Base-by-base conservation (phyloP, 1,139 yeast species). In the Candida tropicalis region DNA sequence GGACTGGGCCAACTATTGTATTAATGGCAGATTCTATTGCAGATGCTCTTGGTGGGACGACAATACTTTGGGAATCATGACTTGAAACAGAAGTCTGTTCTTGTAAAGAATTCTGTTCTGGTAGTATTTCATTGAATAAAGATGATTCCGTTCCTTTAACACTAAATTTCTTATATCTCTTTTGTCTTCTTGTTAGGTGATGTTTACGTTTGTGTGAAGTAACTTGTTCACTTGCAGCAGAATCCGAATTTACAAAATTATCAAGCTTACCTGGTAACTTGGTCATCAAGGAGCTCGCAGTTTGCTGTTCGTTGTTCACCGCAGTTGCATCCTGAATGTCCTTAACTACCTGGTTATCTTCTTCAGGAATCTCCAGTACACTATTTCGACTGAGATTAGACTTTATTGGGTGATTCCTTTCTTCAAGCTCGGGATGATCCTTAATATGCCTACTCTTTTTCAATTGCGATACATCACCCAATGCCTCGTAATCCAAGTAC, bases 11-110 rank as follows among this genome's bases (percentile, higher is more conserved):
- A n/a, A 73, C 50, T 2, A 73, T 48, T 1, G 75, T 62, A 47
- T 60, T 68, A 15, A 73, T 50, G 3, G 78, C 78, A 6, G 75
- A 69, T 45, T 70, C 77, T 2, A 74, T 63, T 1, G 75, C 68
- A 1, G 75, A 68, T 0, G 79, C 77, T 47, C 69, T 65, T 3
- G 78, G 77, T 0, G 78, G 79, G 3, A 72, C 61, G 16, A 60
- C 31, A 47, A 60, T 39, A 47, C 55, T 29, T 40, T 45, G 36
- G 43, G 56, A 26, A 25, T 44, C 48, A 10, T 27, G 23, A 2
- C 31, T 23, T 2, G 45, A 13, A 9, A 22, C 34, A 5, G 41
- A 28, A 17, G 13, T 17, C 8, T 27, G 33, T 5, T 24, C 12
- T 18, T 31, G 37, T 2, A 39, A 12, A 10, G 32, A 29, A 22